Base-by-base conservation (phyloP, 495 filamentous ascomycete genomes). In the Hypoxylon trugodes region DNA sequence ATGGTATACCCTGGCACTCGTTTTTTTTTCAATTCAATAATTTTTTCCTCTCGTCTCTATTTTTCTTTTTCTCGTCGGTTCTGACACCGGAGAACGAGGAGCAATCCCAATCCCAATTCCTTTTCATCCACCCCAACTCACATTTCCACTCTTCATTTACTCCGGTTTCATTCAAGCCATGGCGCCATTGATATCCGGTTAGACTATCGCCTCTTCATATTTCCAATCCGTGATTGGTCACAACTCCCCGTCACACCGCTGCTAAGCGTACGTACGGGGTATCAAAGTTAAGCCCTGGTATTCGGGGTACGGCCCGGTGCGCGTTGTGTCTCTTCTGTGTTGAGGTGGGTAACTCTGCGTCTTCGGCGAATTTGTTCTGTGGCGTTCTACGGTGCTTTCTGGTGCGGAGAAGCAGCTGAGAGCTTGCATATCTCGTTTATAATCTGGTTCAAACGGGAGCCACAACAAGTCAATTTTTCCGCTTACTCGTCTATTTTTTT, bases 231-330 rank as follows among this genome's bases (percentile, higher is more conserved):
- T 60, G 56, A 66, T 66, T 66, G 62, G 62, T 9, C 25, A 32
- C 32, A 41, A 47, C 24, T 43, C 38, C 47, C 57, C 40, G 57
- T 61, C 49, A 57, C 63, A 41, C 45, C 22, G 32, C 33, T 13
- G 30, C 15, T 19, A 24, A 22, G 26, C n/a, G n/a, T n/a, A 48
- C 16, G n/a, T 38, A 28, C 49, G 37, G n/a, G n/a, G 42, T 37
- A 30, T 37, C 28, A 6, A 18, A 32, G 43, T 32, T n/a, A 40
- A 33, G 33, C 33, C 25, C 49, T 16, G 46, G 50, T 33, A 15
- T 51, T 66, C 63, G 63, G 52, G 57, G 50, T 46, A 52, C 57
- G 63, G 57, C 45, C 63, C 63, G 57, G 63, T 58, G 38, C 51
- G 46, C 53, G 48, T 52, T 56, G 38, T 49, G 12, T 18, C 32